Conservation (phyloP, 805 yeast genomes). For the Yarrowia alimentaria region DNA sequence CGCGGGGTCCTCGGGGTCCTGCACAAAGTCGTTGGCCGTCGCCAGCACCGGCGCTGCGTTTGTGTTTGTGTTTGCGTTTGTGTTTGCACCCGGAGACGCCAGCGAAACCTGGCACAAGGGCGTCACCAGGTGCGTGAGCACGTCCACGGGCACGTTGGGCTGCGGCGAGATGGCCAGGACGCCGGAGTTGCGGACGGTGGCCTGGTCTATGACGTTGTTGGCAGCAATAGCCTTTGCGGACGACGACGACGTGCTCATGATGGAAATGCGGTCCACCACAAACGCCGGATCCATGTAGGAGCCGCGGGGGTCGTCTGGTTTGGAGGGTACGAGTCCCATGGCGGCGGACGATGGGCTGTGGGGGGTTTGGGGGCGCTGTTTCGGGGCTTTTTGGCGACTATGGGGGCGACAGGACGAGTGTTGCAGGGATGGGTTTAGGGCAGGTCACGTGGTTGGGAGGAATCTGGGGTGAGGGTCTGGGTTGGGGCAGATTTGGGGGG, state of each 20-base stretch:
- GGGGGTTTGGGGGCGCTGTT: too few relatives aligned
- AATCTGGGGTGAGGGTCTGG: too few relatives aligned
- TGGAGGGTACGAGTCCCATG: slow-evolving; percentile 26
- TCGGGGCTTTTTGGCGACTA: too few relatives aligned
- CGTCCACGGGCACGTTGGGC: slow-evolving; percentile 13
- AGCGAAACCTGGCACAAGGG: background rate
- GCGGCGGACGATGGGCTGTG: too few relatives aligned
- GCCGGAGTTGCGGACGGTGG: slow-evolving; percentile 9
- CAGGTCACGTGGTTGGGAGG: too few relatives aligned
- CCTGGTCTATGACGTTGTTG: slow-evolving; percentile 3
- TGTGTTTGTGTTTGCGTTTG: background rate
- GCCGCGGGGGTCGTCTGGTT: slow-evolving; percentile 9
- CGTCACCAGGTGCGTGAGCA: slow-evolving; percentile 9
- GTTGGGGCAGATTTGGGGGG: too few relatives aligned
- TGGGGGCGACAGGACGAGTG: too few relatives aligned
- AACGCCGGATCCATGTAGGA: slow-evolving; percentile 25
- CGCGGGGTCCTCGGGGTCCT: slow-evolving; percentile 30
- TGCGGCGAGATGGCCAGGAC: slow-evolving; percentile 13
- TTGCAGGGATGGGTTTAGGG: too few relatives aligned
- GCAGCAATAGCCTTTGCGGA: slow-evolving; percentile 24
- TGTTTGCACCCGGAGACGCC: background rate
- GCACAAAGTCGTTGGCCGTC: slow-evolving; percentile 7
- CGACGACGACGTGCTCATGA: slow-evolving; percentile 25
- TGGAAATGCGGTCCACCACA: slow-evolving; percentile 9
- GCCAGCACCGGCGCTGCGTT: background rate